Evolutionary conservation across 2,329 filamentous ascomycete genomes (phyloP).

Genomic region (Arthrobotrys musiformis): DNA sequence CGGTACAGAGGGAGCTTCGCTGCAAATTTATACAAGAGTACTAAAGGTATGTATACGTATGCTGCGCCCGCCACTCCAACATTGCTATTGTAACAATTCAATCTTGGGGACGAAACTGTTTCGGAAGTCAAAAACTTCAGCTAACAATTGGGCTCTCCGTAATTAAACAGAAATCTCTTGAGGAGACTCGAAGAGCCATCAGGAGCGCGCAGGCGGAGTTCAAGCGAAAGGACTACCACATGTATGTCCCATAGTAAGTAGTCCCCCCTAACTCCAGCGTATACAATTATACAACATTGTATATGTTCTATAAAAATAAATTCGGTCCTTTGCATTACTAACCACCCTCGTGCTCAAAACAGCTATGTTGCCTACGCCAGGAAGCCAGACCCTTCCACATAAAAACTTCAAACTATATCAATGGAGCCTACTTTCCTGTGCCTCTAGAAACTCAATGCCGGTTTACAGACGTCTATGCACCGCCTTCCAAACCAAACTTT

Average conservation of each 20-base stretch:
- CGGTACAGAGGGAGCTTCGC: constrained; percentile 47
- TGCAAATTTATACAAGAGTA: constrained; percentile 51
- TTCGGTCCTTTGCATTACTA: background rate
- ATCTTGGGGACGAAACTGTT: background rate
- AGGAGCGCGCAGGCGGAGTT: constrained; percentile 44
- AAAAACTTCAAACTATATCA: background rate
- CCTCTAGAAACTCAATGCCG: background rate
- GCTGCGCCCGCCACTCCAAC: background rate
- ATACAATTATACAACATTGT: background rate
- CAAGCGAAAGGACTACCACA: constrained; percentile 51
- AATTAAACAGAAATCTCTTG: constrained; percentile 44
- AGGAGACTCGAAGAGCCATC: constrained; percentile 33
- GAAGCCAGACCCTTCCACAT: constrained; percentile 23
- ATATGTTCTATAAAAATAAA: background rate
- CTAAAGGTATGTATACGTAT: constrained; percentile 30
- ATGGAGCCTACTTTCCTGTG: background rate
- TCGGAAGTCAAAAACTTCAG: background rate
- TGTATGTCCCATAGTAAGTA: constrained; percentile 55
- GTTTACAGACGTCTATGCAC: background rate
- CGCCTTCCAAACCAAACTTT: background rate
- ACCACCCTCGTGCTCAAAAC: background rate
- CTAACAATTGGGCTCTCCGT: background rate
- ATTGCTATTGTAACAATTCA: background rate
- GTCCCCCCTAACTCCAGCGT: background rate
- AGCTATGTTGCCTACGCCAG: constrained; percentile 53